Percentiles rank a stretch among this genome's conserved stretches.
Evolutionary conservation across 2,329 filamentous ascomycete species (phyloP).

Genomic region (Arthrobotrys musiformis): DNA sequence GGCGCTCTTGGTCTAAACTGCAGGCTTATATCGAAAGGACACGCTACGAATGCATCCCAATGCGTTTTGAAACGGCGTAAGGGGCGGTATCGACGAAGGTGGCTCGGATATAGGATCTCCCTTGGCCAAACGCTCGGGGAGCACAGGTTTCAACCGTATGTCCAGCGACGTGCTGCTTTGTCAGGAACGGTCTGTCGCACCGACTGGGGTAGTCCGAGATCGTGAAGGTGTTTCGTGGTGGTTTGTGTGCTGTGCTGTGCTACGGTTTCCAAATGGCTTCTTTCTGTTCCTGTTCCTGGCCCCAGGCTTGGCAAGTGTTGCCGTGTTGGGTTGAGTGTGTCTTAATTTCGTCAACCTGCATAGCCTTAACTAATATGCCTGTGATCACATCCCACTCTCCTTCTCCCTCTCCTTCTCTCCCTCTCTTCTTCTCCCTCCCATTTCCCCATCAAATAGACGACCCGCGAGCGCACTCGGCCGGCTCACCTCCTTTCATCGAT

Average conservation of each 20-base stretch:
- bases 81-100: conserved; percentile 11
- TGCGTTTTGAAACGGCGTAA: not conserved
- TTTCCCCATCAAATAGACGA: not conserved
- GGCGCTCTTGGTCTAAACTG: conserved; percentile 1
- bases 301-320: conserved; percentile 40
- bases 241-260: conserved; percentile 8
- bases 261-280: not conserved
- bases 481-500: conserved; percentile 1
- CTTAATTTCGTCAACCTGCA: conserved; percentile 54
- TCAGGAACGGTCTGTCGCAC: conserved; percentile 18
- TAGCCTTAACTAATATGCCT: conserved; percentile 18
- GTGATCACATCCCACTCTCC: conserved; percentile 34
- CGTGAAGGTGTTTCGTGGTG: conserved; percentile 13
- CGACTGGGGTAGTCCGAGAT: conserved; percentile 23
- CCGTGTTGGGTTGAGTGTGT: conserved; percentile 35
- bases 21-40: conserved; percentile 24
- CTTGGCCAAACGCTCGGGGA: conserved; percentile 2
- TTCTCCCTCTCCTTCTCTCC: not conserved
- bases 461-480: not conserved
- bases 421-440: not conserved
- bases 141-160: not conserved
- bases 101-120: not conserved
- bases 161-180: not conserved
- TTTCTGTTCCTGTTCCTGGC: conserved; percentile 19
- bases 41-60: conserved; percentile 38